These are phyloP conservation scores for Chaetomiaceae sp. DNA, from an alignment of 2,329 filamentous ascomycete species.

Conservation along the genomic window DNA sequence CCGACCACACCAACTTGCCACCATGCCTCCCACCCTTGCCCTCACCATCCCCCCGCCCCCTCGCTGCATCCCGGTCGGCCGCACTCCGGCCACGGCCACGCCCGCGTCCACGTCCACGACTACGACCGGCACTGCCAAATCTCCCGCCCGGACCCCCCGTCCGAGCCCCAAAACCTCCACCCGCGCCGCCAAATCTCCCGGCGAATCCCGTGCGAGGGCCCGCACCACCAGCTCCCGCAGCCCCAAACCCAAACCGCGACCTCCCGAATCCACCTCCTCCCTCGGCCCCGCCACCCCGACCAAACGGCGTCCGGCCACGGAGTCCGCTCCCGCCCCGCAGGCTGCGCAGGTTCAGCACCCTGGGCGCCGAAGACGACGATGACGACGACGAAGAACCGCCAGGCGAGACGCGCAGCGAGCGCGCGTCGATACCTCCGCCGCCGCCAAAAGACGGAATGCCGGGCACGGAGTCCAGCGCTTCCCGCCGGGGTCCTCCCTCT, in stretches of 20 bases:
- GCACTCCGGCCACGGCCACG: no score
- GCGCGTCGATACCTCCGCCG: conserved; percentile 13
- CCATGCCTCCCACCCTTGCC: neutral
- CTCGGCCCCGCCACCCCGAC: neutral
- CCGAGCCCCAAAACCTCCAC: neutral
- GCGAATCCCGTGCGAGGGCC: neutral
- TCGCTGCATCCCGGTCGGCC: no score
- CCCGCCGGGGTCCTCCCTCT: neutral
- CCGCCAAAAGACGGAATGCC: neutral
- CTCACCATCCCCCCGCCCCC: neutral
- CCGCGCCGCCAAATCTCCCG: neutral
- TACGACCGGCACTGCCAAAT: neutral
- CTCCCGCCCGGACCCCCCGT: no score
- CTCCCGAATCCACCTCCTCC: neutral
- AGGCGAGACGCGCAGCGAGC: conserved; percentile 12
- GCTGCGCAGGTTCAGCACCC: conserved; percentile 31
- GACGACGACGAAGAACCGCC: neutral
- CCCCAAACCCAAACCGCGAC: conserved; percentile 1
- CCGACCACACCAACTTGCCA: conserved; percentile 19
- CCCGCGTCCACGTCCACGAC: neutral
- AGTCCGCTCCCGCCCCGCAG: conserved; percentile 15
- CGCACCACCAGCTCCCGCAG: neutral
- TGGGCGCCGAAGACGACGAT: conserved; percentile 10
- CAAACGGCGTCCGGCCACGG: neutral
- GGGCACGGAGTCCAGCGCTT: neutral